Evolutionary conservation across 192 early-diverging fungal genomes (phyloP).

Genomic region (Rhizoclosmatium sp.): DNA sequence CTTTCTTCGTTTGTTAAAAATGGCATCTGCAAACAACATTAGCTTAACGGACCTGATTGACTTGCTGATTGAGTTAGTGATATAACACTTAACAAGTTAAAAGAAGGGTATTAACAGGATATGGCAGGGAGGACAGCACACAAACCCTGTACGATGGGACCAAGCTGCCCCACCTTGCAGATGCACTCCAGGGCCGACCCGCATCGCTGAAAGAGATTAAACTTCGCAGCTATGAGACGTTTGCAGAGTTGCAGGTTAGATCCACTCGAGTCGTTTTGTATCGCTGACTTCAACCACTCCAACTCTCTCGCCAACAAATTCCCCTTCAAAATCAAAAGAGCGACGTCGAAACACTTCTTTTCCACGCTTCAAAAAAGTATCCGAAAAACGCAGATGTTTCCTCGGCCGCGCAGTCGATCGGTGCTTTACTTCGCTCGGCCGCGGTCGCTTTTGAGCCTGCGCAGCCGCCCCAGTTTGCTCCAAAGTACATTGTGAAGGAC

Average conservation of each 20-base stretch:
- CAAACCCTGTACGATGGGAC: background rate
- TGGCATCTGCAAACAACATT: no score
- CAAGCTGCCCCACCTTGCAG: background rate
- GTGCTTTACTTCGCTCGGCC: background rate
- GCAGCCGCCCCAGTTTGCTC: background rate
- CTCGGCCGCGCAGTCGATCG: background rate
- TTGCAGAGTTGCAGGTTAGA: conserved; percentile 15
- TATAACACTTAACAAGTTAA: background rate
- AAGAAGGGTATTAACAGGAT: background rate
- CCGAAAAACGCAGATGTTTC: background rate
- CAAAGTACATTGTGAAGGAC: conserved; percentile 7
- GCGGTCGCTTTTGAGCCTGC: background rate
- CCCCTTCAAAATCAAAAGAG: background rate
- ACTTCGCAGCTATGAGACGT: background rate
- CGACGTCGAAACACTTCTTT: conserved; percentile 14
- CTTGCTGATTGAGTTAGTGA: background rate
- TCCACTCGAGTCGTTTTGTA: background rate
- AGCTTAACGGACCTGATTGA: no score
- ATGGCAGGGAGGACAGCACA: background rate
- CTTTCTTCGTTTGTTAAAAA: no score
- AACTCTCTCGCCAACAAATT: background rate
- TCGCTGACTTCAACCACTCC: background rate
- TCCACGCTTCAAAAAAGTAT: background rate
- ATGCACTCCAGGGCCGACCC: background rate
- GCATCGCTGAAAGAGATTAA: background rate